Conservation (phyloP, 768 basidiomycete genomes). For the Xerocomus brunneocitrinus region DNA sequence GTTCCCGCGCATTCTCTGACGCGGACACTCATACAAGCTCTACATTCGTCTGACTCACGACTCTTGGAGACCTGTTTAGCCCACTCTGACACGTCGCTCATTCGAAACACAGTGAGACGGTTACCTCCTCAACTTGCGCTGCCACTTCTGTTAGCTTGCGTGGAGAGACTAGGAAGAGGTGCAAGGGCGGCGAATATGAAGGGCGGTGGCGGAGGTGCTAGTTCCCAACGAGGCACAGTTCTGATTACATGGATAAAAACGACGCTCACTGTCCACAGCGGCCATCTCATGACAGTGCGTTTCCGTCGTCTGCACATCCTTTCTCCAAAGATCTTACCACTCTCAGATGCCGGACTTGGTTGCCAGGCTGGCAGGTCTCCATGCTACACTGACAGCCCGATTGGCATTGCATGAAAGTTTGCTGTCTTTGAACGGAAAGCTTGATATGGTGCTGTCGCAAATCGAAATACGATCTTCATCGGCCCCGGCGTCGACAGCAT, state of each 20-base stretch:
- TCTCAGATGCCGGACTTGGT: conserved; percentile 88
- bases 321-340: conserved; percentile 8
- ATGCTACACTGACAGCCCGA: conserved; percentile 74
- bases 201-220: conserved; percentile 74
- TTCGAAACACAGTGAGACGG: conserved; percentile 81
- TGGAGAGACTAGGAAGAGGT: conserved; percentile 81
- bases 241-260: conserved; percentile 77
- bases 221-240: conserved; percentile 67
- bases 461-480: conserved; percentile 83
- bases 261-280: conserved; percentile 80
- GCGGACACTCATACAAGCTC: conserved; percentile 89
- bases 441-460: conserved; percentile 93
- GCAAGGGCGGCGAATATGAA: conserved; percentile 67
- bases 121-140: conserved; percentile 85
- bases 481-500: conserved; percentile 52
- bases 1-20: conserved; percentile 84
- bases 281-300: conserved; percentile 90
- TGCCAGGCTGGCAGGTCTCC: conserved; percentile 77
- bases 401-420: conserved; percentile 81
- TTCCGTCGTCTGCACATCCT: neutral
- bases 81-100: conserved; percentile 76
- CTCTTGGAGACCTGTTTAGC: conserved; percentile 83
- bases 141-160: conserved; percentile 80
- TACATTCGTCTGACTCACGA: conserved; percentile 89
- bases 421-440: conserved; percentile 78